phyloP scores from a whole-genome alignment of 2,329 filamentous ascomycete genomes.

The Gnomoniopsis sp. region DNA sequence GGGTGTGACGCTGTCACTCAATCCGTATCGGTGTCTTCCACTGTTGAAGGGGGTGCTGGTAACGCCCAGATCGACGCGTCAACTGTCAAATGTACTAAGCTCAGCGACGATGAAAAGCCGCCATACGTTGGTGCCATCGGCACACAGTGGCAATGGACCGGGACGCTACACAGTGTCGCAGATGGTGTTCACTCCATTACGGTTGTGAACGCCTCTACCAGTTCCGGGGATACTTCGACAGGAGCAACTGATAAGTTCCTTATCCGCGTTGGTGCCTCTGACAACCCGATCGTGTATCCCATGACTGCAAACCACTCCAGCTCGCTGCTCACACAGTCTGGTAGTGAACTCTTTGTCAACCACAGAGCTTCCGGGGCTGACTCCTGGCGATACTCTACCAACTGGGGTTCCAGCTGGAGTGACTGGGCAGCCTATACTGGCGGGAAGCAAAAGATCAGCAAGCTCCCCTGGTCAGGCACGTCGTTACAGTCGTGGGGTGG shows the following conservation, averaged over 20 bases:
- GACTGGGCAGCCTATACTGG: conserved; percentile 51
- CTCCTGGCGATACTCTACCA: conserved; percentile 60
- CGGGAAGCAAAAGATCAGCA: conserved; percentile 35
- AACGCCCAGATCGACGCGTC: conserved; percentile 39
- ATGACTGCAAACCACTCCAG: conserved; percentile 54
- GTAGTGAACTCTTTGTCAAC: conserved; percentile 41
- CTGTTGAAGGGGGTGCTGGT: conserved; percentile 37
- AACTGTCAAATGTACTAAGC: conserved; percentile 41
- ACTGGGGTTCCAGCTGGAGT: conserved; percentile 58
- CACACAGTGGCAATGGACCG: conserved; percentile 50
- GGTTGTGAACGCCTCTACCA: conserved; percentile 47
- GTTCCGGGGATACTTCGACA: conserved; percentile 40
- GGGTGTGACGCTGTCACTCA: conserved; percentile 52
- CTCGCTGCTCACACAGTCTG: conserved; percentile 39
- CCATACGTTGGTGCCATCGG: conserved; percentile 47
- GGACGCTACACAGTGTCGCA: conserved; percentile 51
- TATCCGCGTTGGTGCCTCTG: conserved; percentile 52
- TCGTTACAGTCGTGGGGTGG: conserved; percentile 11
- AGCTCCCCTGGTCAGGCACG: conserved; percentile 54
- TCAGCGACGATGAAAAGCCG: conserved; percentile 29
- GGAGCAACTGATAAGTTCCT: conserved; percentile 58
- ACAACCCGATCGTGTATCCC: conserved; percentile 60
- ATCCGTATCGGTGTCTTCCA: conserved; percentile 50
- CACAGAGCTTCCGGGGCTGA: conserved; percentile 61
- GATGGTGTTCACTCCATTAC: conserved; percentile 60